These are phyloP conservation scores for Phytophthora colocasiae DNA, from an alignment of 352 stramenopile genomes.

Conservation along the genomic window DNA sequence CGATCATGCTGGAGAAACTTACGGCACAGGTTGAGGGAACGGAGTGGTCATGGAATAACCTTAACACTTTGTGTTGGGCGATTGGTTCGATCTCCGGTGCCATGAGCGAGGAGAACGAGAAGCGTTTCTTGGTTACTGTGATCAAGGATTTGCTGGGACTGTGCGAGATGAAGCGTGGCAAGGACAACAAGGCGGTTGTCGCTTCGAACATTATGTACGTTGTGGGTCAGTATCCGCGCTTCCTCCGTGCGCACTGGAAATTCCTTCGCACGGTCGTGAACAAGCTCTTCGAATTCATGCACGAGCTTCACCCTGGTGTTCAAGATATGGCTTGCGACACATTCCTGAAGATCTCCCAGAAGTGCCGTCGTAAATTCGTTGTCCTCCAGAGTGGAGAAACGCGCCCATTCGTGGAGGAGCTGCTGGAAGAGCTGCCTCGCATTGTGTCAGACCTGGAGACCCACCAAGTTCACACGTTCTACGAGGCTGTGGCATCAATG, in stretches of 20 bases:
- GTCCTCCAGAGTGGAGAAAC: conserved; percentile 94
- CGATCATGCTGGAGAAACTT: conserved; percentile 99
- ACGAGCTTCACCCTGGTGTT: conserved; percentile 99
- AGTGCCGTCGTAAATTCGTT: conserved; percentile 98
- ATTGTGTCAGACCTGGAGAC: conserved; percentile 98
- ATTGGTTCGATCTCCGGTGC: conserved; percentile 99
- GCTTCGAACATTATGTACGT: conserved; percentile 99
- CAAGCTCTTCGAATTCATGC: conserved; percentile 99
- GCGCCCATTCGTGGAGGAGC: conserved; percentile 96
- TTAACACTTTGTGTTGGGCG: conserved; percentile 99
- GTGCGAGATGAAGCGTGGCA: conserved; percentile 98
- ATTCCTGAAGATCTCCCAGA: conserved; percentile 99
- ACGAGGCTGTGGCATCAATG: conserved; percentile 96
- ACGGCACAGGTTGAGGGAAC: conserved; percentile 91
- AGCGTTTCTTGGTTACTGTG: conserved; percentile 99
- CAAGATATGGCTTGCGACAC: conserved; percentile 99
- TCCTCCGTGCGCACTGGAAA: conserved; percentile 99
- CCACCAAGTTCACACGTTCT: conserved; percentile 99
- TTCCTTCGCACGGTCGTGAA: conserved; percentile 99
- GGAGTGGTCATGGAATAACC: conserved; percentile 96
- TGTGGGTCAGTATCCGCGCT: conserved; percentile 99
- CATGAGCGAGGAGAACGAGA: conserved; percentile 99
- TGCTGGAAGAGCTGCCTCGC: conserved; percentile 94
- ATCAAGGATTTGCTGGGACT: conserved; percentile 99
- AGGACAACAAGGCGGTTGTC: conserved; percentile 99